These are phyloP conservation scores for Aspergillus texensis DNA, from an alignment of 2,329 filamentous ascomycete genomes.

Conservation along the genomic window DNA sequence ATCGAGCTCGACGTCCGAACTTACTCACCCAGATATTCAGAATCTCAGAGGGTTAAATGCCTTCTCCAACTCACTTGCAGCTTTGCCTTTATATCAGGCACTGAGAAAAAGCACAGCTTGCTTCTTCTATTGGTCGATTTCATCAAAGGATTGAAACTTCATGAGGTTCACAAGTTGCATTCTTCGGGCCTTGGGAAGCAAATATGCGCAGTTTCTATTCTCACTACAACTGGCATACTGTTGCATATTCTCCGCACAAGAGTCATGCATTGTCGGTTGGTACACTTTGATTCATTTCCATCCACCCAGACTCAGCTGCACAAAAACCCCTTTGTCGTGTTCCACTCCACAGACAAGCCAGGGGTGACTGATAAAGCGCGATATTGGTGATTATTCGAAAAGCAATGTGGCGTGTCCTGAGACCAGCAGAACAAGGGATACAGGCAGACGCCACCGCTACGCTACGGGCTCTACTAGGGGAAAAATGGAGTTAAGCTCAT, in stretches of 20 bases:
- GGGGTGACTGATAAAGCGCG: conserved; percentile 4
- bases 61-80: neutral
- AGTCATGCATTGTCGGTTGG: neutral
- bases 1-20: neutral
- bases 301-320: neutral
- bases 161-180: neutral
- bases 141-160: neutral
- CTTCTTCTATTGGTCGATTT: neutral
- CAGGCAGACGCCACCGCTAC: conserved; percentile 20
- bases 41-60: neutral
- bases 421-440: conserved; percentile 15
- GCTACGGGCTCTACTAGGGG: conserved; percentile 7
- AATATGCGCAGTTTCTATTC: neutral
- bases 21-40: neutral
- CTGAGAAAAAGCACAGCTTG: neutral
- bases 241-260: neutral
- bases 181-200: neutral
- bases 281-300: neutral
- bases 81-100: neutral
- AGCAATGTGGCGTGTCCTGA: neutral
- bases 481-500: neutral
- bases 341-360: conserved; percentile 1
- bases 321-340: conserved; percentile 8
- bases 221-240: neutral
- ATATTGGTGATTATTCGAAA: neutral